phyloP scores from a whole-genome alignment of 768 basidiomycete genomes.

The Tylopilus intermedius region DNA sequence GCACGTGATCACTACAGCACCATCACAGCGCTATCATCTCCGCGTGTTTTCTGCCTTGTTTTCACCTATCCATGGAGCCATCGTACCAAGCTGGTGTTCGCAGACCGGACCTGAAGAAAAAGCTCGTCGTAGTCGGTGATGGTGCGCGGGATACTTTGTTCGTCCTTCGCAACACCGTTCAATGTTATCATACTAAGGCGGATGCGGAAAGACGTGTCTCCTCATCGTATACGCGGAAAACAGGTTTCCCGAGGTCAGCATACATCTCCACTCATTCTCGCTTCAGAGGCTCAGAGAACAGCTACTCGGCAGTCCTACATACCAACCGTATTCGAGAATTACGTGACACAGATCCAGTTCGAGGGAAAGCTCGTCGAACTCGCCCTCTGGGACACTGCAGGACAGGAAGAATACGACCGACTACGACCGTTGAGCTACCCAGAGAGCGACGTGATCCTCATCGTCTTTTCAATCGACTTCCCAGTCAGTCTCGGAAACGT shows the following conservation, averaged over 20 bases:
- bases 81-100: constrained; percentile 31
- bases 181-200: constrained; percentile 45
- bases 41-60: background rate
- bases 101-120: constrained; percentile 78
- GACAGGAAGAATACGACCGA: constrained; percentile 94
- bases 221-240: constrained; percentile 97
- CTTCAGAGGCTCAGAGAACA: constrained; percentile 20
- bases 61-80: constrained; percentile 19
- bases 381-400: constrained; percentile 98
- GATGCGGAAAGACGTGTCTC: constrained; percentile 91
- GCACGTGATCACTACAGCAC: constrained; percentile 15
- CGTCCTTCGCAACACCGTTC: constrained; percentile 25
- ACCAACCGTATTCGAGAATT: constrained; percentile 93
- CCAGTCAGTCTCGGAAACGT: constrained; percentile 89
- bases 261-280: background rate
- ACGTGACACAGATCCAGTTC: constrained; percentile 80
- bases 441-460: constrained; percentile 86
- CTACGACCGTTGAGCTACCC: constrained; percentile 83
- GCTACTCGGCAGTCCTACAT: constrained; percentile 65
- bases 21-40: background rate
- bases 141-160: constrained; percentile 46
- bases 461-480: constrained; percentile 92
- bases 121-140: constrained; percentile 85
- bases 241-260: constrained; percentile 85
- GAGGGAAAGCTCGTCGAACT: constrained; percentile 89